These are phyloP conservation scores for Suillus alpinus DNA, from an alignment of 768 basidiomycete species.

Conservation along the genomic window DNA sequence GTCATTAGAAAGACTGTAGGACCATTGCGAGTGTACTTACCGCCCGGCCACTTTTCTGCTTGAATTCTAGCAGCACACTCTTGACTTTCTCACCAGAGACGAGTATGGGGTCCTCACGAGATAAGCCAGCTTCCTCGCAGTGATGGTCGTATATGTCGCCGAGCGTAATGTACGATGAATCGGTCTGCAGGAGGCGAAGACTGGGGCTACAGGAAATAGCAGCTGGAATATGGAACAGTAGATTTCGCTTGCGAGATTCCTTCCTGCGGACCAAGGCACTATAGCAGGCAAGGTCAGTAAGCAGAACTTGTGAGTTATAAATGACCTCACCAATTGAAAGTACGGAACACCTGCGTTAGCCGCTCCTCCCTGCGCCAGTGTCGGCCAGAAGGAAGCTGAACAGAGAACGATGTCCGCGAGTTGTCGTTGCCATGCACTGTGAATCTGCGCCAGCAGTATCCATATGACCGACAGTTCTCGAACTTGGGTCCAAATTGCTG, in stretches of 20 bases:
- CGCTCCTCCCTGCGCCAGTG: slow-evolving; percentile 91
- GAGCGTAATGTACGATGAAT: slow-evolving; percentile 85
- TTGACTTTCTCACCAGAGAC: slow-evolving; percentile 83
- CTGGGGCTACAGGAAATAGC: slow-evolving; percentile 81
- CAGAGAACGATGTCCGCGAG: slow-evolving; percentile 83
- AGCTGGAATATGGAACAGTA: slow-evolving; percentile 88
- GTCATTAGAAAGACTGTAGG: neutral
- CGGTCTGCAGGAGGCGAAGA: slow-evolving; percentile 85
- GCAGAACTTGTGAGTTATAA: neutral
- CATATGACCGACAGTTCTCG: slow-evolving; percentile 85
- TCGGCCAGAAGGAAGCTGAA: slow-evolving; percentile 83
- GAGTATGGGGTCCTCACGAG: slow-evolving; percentile 85
- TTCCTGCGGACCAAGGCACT: slow-evolving; percentile 86
- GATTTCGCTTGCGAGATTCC: slow-evolving; percentile 88
- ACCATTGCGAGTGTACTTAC: slow-evolving; percentile 15
- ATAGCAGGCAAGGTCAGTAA: slow-evolving; percentile 5
- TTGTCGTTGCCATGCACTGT: slow-evolving; percentile 90
- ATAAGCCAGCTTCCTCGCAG: slow-evolving; percentile 70
- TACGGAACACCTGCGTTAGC: slow-evolving; percentile 89
- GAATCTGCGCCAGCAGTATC: slow-evolving; percentile 86
- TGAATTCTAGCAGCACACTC: slow-evolving; percentile 59
- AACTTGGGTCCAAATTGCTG: slow-evolving; percentile 88
- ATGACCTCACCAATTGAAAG: slow-evolving; percentile 77
- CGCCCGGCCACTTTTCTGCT: slow-evolving; percentile 44
- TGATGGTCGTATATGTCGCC: slow-evolving; percentile 94